phyloP scores from a whole-genome alignment of 2,329 filamentous ascomycete genomes.

The Ceratocystis albifundus region DNA sequence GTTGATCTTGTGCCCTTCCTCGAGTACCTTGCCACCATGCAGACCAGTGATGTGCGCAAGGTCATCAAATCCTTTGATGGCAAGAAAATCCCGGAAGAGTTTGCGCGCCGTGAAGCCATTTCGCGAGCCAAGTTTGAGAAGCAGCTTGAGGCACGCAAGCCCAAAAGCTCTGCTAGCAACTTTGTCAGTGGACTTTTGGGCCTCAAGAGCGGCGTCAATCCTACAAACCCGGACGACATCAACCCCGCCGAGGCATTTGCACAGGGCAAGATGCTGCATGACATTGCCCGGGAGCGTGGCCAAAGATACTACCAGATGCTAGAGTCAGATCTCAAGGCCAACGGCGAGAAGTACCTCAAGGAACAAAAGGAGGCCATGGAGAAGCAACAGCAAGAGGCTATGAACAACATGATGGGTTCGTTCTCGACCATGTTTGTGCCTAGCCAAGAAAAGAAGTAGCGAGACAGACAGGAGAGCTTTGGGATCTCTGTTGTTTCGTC shows the following conservation, averaged over 20 bases:
- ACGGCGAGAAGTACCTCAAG: constrained; percentile 90
- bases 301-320: constrained; percentile 80
- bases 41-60: constrained; percentile 73
- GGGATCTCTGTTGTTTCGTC: background rate
- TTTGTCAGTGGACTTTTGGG: constrained; percentile 60
- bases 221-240: constrained; percentile 37
- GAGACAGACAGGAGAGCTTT: no score
- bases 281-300: constrained; percentile 83
- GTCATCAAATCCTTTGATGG: constrained; percentile 82
- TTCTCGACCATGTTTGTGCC: constrained; percentile 50
- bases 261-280: constrained; percentile 93
- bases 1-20: constrained; percentile 89
- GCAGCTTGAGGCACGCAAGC: constrained; percentile 57
- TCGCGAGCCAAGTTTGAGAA: constrained; percentile 77
- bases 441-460: constrained; percentile 11
- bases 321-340: constrained; percentile 82
- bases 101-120: constrained; percentile 74
- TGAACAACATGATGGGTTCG: constrained; percentile 81
- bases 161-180: constrained; percentile 54
- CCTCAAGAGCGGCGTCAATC: constrained; percentile 48
- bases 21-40: constrained; percentile 93
- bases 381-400: constrained; percentile 77
- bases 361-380: constrained; percentile 84
- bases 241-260: constrained; percentile 65
- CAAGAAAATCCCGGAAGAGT: constrained; percentile 79